phyloP scores from a whole-genome alignment of 768 basidiomycete genomes.

The Mycena latifolia region DNA sequence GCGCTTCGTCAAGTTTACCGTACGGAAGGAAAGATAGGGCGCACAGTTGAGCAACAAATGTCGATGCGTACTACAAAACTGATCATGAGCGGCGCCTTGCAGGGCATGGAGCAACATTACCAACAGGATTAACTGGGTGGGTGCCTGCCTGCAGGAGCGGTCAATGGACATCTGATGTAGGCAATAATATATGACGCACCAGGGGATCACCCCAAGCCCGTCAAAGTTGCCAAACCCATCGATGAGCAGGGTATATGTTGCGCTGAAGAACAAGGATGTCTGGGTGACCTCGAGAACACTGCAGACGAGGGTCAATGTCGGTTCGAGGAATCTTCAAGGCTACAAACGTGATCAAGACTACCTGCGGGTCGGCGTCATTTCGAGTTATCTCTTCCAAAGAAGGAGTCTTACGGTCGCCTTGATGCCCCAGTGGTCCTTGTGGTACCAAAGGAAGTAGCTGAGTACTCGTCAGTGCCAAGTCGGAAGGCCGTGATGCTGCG shows the following conservation, averaged over 20 bases:
- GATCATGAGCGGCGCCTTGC: no score
- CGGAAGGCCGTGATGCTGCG: neutral
- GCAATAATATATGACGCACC: neutral
- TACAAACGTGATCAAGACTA: conserved; percentile 9
- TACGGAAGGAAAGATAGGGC: no score
- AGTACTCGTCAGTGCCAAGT: neutral
- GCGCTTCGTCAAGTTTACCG: neutral
- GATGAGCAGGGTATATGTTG: neutral
- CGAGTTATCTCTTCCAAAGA: neutral
- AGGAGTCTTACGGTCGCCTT: neutral
- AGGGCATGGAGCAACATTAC: neutral
- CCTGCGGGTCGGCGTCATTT: neutral
- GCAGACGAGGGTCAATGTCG: neutral
- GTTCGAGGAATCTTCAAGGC: no score
- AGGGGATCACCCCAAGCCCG: neutral
- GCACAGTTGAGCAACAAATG: no score
- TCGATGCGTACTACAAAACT: no score
- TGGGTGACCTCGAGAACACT: conserved; percentile 8
- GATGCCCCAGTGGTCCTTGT: conserved; percentile 12
- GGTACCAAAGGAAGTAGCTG: conserved; percentile 21
- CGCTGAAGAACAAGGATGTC: neutral
- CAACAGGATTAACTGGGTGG: neutral
- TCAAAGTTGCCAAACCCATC: neutral
- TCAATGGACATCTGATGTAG: neutral
- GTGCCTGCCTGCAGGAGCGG: neutral